phyloP scores from a whole-genome alignment of 1,139 yeast genomes.

The Blastobotrys petasosporus region DNA sequence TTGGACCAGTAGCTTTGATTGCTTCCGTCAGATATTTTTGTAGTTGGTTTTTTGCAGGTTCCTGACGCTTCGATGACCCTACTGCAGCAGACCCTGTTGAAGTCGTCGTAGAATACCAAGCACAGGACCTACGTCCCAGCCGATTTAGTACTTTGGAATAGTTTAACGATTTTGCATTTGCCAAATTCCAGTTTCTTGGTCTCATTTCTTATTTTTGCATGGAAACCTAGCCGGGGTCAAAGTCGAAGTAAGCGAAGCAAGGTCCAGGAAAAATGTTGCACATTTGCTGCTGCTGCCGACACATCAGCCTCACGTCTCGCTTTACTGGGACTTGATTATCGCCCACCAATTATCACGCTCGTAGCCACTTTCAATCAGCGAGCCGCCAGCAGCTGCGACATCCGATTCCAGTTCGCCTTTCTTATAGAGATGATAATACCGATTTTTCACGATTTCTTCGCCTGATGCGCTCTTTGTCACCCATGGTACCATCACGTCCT shows the following conservation, averaged over 20 bases:
- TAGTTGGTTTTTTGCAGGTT: not conserved
- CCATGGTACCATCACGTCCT: slow-evolving; percentile 95
- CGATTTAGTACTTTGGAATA: too few relatives aligned
- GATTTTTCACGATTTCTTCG: slow-evolving; percentile 52
- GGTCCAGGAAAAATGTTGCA: too few relatives aligned
- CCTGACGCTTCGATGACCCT: too few relatives aligned
- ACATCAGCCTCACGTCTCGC: not conserved
- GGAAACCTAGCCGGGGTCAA: not conserved
- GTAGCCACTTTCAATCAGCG: slow-evolving; percentile 66
- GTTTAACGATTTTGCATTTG: too few relatives aligned
- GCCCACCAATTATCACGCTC: slow-evolving; percentile 97
- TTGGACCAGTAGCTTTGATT: slow-evolving; percentile 69
- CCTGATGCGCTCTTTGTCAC: slow-evolving; percentile 40
- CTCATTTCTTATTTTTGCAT: too few relatives aligned
- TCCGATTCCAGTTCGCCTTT: slow-evolving; percentile 76
- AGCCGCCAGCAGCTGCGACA: slow-evolving; percentile 61
- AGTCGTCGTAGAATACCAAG: too few relatives aligned
- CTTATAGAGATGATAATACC: slow-evolving; percentile 82
- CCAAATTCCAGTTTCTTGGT: too few relatives aligned
- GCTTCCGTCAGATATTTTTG: slow-evolving; percentile 26
- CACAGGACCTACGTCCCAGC: too few relatives aligned
- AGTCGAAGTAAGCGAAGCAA: not conserved
- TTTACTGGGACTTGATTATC: slow-evolving; percentile 35
- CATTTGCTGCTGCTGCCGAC: too few relatives aligned
- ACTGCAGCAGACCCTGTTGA: too few relatives aligned